Evolutionary conservation across 768 basidiomycete genomes (phyloP).

Genomic region (Tulasnella sp.): DNA sequence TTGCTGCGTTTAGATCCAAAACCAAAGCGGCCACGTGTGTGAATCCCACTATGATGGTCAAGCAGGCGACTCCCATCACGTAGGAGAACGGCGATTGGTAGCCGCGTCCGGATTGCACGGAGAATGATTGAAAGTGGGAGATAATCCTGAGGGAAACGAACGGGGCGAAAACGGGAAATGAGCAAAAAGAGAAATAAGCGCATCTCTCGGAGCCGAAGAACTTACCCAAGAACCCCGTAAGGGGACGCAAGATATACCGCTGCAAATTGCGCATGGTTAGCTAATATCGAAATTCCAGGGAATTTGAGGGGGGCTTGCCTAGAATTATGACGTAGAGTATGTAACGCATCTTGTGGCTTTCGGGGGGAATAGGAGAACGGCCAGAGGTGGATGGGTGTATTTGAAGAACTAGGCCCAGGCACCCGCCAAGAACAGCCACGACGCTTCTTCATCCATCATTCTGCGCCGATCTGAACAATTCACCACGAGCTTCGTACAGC

Average conservation of each 20-base stretch:
- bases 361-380: not conserved
- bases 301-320: not conserved
- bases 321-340: not conserved
- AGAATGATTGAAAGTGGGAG: not conserved
- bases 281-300: not conserved
- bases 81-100: not conserved
- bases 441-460: not conserved
- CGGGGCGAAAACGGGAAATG: not conserved
- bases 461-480: not conserved
- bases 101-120: not conserved
- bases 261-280: not conserved
- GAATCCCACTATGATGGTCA: not conserved
- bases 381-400: not conserved
- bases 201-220: not conserved
- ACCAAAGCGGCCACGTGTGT: not conserved
- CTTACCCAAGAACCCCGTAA: not conserved
- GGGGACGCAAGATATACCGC: not conserved
- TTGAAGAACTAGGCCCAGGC: not conserved
- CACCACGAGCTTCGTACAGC: not conserved
- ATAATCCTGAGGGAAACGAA: not conserved
- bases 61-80: not conserved
- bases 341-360: not conserved
- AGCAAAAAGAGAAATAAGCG: not conserved
- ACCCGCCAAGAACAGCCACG: not conserved
- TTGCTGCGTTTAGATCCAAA: not conserved